phyloP scores from a whole-genome alignment of 306 rosid species.

The Rosa chinensis region DNA sequence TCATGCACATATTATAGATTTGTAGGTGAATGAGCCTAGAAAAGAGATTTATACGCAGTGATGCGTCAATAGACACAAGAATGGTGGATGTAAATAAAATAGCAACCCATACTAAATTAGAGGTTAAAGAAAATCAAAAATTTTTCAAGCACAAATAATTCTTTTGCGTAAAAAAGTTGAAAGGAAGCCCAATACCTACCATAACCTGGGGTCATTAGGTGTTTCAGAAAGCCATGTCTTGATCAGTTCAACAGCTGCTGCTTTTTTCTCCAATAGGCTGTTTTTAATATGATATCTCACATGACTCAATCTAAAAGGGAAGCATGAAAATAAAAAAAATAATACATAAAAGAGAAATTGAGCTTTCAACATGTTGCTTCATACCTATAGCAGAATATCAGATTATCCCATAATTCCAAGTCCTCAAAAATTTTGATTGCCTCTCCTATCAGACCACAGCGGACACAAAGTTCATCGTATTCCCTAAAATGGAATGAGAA shows the following conservation, averaged over 20 bases:
- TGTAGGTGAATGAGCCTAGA: not conserved
- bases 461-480: too few relatives aligned
- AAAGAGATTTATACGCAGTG: constrained; percentile 3
- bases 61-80: constrained; percentile 6
- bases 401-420: too few relatives aligned
- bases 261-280: constrained; percentile 89
- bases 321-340: too few relatives aligned
- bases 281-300: not conserved
- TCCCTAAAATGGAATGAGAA: too few relatives aligned
- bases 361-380: too few relatives aligned
- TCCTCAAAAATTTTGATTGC: too few relatives aligned
- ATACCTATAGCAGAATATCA: too few relatives aligned
- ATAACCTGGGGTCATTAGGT: constrained; percentile 85
- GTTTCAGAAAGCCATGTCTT: constrained; percentile 68
- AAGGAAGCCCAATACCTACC: constrained; percentile 48
- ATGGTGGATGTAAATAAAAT: not conserved
- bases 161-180: not conserved
- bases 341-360: too few relatives aligned
- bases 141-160: too few relatives aligned
- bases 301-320: too few relatives aligned
- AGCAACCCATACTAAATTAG: not conserved
- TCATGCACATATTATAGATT: too few relatives aligned
- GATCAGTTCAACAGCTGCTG: constrained; percentile 94
- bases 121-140: not conserved
- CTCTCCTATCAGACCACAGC: too few relatives aligned